These are phyloP conservation scores for Stephanodiscus minutulus DNA, from an alignment of 108 stramenopile species.

Conservation along the genomic window DNA sequence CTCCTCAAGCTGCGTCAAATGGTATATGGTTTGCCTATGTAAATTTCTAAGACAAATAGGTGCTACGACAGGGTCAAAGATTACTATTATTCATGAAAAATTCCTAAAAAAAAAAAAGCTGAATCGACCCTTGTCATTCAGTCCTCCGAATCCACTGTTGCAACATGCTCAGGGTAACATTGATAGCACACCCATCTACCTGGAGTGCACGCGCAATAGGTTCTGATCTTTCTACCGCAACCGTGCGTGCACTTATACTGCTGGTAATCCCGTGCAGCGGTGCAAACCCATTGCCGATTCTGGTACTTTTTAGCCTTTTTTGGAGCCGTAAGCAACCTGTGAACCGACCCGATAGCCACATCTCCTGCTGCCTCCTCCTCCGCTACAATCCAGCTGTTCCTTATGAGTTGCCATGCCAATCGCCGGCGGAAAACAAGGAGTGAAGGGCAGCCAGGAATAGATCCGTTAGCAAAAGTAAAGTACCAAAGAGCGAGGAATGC, in stretches of 20 bases:
- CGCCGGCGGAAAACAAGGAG: neutral
- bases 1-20: too few relatives aligned
- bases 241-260: neutral
- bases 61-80: too few relatives aligned
- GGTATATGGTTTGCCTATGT: too few relatives aligned
- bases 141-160: too few relatives aligned
- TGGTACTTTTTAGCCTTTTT: neutral
- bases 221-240: neutral
- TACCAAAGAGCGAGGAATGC: neutral
- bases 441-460: neutral
- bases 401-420: neutral
- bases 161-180: too few relatives aligned
- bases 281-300: neutral
- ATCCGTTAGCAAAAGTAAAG: neutral
- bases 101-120: too few relatives aligned
- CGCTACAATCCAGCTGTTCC: neutral
- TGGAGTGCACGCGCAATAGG: slow-evolving; percentile 6
- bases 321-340: neutral
- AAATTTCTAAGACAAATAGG: too few relatives aligned
- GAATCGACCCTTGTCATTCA: too few relatives aligned
- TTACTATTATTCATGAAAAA: too few relatives aligned
- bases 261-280: neutral
- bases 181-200: neutral
- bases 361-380: neutral
- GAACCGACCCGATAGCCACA: neutral